Conservation (phyloP, 2,329 filamentous ascomycete species). For the Sclerotinia borealis region DNA sequence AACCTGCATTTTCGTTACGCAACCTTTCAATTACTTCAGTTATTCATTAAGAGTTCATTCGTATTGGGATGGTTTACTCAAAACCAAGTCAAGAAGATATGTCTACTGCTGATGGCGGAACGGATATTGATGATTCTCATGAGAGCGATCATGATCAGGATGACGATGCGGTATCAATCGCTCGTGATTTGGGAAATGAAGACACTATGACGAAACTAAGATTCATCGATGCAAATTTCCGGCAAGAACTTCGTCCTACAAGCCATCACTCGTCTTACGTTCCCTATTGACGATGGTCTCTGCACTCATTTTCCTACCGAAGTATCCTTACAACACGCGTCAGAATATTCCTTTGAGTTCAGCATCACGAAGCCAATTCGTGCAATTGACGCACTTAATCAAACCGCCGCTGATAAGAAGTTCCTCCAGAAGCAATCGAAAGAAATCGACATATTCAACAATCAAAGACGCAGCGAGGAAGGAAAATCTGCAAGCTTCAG, state of each 20-base stretch:
- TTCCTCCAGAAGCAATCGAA: neutral
- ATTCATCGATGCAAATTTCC: slow-evolving; percentile 32
- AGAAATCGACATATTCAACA: neutral
- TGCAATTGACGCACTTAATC: neutral
- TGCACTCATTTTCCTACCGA: neutral
- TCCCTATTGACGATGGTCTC: slow-evolving; percentile 32
- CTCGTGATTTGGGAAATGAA: neutral
- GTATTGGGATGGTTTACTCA: neutral
- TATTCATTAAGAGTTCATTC: neutral
- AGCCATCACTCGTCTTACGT: slow-evolving; percentile 34
- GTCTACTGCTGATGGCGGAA: neutral
- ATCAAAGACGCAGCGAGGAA: too few relatives aligned
- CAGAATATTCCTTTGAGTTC: neutral
- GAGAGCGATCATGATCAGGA: neutral
- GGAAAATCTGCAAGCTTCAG: neutral
- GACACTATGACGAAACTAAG: slow-evolving; percentile 10
- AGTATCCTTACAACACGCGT: neutral
- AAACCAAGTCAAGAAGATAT: neutral
- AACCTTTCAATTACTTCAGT: too few relatives aligned
- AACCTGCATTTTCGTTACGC: neutral
- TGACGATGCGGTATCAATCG: neutral
- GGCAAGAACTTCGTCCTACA: slow-evolving; percentile 34
- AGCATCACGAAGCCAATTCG: neutral
- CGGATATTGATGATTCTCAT: neutral
- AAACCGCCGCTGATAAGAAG: neutral